These are phyloP conservation scores for Jasminum sambac DNA, from an alignment of 257 asterid species.

Conservation along the genomic window DNA sequence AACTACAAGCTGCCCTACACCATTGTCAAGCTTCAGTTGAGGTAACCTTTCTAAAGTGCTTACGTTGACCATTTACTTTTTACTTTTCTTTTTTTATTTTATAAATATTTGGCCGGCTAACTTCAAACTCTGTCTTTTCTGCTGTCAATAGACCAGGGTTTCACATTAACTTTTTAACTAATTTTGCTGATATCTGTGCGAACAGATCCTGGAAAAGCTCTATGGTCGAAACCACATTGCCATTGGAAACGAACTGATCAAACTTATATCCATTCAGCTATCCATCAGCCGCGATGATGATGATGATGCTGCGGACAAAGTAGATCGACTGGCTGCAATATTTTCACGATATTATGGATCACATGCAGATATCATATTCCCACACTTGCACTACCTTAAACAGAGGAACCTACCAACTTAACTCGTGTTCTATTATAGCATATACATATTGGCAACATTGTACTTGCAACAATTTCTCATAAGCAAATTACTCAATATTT, in stretches of 20 bases:
- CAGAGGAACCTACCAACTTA: conserved; percentile 24
- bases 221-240: conserved; percentile 72
- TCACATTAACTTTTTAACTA: not conserved
- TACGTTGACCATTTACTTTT: too few relatives aligned
- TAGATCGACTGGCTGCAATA: conserved; percentile 38
- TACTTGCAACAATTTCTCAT: not conserved
- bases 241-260: conserved; percentile 78
- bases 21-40: conserved; percentile 77
- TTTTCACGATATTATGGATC: conserved; percentile 68
- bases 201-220: conserved; percentile 76
- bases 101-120: too few relatives aligned
- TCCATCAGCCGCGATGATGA: conserved; percentile 36
- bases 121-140: not conserved
- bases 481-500: conserved; percentile 9
- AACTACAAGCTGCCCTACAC: conserved; percentile 55
- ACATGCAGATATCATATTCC: conserved; percentile 56
- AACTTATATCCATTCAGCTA: conserved; percentile 66
- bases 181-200: conserved; percentile 14
- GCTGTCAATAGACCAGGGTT: not conserved
- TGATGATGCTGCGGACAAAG: conserved; percentile 33
- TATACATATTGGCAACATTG: too few relatives aligned
- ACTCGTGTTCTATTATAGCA: too few relatives aligned
- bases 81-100: too few relatives aligned
- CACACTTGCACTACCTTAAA: conserved; percentile 39
- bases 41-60: conserved; percentile 39